These are phyloP conservation scores for Gelatoporia subvermispora DNA, from an alignment of 768 basidiomycete genomes.

Conservation along the genomic window DNA sequence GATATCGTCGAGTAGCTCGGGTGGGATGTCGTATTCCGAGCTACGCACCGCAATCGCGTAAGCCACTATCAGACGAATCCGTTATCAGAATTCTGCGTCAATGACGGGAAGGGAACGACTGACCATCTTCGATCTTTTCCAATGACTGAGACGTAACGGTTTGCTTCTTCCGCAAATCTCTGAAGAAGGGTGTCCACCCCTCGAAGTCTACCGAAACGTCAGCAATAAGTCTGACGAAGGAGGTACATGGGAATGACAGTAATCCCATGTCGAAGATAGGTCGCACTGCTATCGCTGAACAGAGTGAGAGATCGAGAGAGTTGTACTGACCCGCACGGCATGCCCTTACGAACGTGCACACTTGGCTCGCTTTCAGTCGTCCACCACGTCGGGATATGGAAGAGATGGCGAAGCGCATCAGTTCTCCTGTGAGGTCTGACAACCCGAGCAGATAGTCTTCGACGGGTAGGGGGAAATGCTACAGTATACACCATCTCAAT, in stretches of 20 bases:
- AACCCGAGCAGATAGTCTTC: constrained; percentile 91
- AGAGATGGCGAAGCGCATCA: constrained; percentile 94
- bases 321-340: constrained; percentile 60
- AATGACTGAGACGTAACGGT: constrained; percentile 81
- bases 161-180: constrained; percentile 83
- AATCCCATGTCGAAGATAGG: too few relatives aligned
- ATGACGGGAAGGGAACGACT: constrained; percentile 7
- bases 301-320: background rate
- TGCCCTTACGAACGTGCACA: constrained; percentile 66
- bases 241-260: background rate
- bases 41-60: constrained; percentile 69
- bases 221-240: background rate
- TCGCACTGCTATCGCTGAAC: too few relatives aligned
- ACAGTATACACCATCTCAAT: constrained; percentile 5
- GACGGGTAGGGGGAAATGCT: constrained; percentile 75
- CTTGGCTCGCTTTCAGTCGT: constrained; percentile 52
- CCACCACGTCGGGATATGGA: constrained; percentile 67
- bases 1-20: constrained; percentile 66
- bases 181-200: constrained; percentile 61
- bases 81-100: background rate
- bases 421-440: constrained; percentile 92
- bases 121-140: constrained; percentile 92
- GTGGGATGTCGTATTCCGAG: constrained; percentile 68
- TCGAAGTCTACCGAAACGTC: constrained; percentile 62
- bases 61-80: constrained; percentile 40